These are phyloP conservation scores for Phoenix dactylifera DNA, from an alignment of 176 grass and related monocot genomes.

Conservation along the genomic window DNA sequence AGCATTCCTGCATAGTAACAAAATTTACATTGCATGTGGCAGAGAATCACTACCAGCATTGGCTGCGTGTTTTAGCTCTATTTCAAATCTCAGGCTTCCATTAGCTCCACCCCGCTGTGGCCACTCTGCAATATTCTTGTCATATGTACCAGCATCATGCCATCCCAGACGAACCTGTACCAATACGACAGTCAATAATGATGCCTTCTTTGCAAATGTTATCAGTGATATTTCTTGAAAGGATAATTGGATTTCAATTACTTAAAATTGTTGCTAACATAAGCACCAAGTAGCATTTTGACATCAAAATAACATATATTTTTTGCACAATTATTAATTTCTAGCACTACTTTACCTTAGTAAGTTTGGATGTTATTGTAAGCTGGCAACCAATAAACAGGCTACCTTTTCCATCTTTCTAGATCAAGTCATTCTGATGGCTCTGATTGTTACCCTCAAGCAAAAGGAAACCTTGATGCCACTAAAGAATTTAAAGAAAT, in stretches of 20 bases:
- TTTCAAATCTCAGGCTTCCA: constrained; percentile 90
- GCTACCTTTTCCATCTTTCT: too few relatives aligned
- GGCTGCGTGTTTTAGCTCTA: constrained; percentile 88
- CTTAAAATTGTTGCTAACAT: too few relatives aligned
- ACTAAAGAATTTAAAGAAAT: too few relatives aligned
- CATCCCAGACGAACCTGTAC: constrained; percentile 80
- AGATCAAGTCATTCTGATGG: too few relatives aligned
- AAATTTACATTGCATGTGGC: neutral
- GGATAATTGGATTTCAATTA: neutral
- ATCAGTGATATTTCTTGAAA: neutral
- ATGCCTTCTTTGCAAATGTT: neutral
- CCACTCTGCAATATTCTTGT: constrained; percentile 87
- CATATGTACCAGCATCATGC: constrained; percentile 96
- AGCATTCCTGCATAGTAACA: constrained; percentile 2
- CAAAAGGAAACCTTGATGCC: too few relatives aligned
- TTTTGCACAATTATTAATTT: too few relatives aligned
- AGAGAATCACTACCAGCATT: constrained; percentile 68
- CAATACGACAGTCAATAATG: neutral
- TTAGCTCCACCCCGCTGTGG: constrained; percentile 82
- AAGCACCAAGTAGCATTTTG: too few relatives aligned
- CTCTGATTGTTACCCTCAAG: too few relatives aligned
- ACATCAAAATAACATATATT: too few relatives aligned
- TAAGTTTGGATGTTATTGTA: too few relatives aligned
- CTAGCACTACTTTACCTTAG: too few relatives aligned
- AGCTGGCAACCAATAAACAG: too few relatives aligned